Percentiles rank a stretch among this genome's conserved stretches.
These are phyloP conservation scores for Tolypocladium sp. DNA, from an alignment of 2,329 filamentous ascomycete species.

Conservation along the genomic window DNA sequence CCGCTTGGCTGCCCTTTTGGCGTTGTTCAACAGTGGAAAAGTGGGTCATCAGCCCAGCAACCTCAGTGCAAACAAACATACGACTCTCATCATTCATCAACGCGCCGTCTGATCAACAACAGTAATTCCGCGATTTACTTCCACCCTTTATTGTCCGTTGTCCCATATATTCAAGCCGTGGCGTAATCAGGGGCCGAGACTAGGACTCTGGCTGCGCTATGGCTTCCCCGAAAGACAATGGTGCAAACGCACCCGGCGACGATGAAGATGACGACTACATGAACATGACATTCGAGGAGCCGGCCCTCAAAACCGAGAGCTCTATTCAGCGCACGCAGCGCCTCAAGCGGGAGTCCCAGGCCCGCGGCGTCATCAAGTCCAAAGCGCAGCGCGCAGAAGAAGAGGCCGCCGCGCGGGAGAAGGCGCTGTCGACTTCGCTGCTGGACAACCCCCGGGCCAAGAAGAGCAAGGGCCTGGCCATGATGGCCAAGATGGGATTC, in stretches of 20 bases:
- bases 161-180: neutral
- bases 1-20: too few relatives aligned
- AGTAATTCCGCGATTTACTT: neutral
- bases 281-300: constrained; percentile 81
- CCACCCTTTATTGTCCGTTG: neutral
- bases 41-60: neutral
- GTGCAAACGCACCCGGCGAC: constrained; percentile 17
- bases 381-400: constrained; percentile 76
- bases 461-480: constrained; percentile 78
- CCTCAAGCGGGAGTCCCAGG: constrained; percentile 55
- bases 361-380: constrained; percentile 60
- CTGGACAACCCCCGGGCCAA: constrained; percentile 47
- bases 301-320: constrained; percentile 42
- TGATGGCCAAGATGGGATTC: constrained; percentile 97
- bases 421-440: constrained; percentile 65
- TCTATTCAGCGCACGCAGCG: constrained; percentile 46
- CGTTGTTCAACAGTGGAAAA: neutral
- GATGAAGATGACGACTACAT: constrained; percentile 94
- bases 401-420: constrained; percentile 63
- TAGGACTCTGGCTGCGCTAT: neutral
- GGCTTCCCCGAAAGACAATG: constrained; percentile 5
- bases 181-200: neutral
- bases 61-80: neutral
- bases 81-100: neutral
- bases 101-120: neutral